Conservation (phyloP, 192 early-diverging fungal species). For the Funneliformis mosseae region DNA sequence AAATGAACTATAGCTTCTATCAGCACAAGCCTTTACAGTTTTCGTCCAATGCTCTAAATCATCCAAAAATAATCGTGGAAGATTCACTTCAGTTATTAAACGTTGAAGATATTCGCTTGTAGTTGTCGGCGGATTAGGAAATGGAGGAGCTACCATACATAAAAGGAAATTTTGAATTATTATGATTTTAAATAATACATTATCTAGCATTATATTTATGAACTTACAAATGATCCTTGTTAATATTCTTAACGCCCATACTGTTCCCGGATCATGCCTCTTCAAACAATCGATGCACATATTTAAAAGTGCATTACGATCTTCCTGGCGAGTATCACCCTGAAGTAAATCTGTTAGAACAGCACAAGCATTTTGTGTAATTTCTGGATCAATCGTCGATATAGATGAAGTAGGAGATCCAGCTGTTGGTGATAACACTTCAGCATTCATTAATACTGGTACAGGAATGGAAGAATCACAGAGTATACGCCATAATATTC, state of each 20-base stretch:
- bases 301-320: conserved; percentile 36
- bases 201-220: neutral
- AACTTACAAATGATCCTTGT: conserved; percentile 42
- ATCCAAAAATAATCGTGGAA: conserved; percentile 33
- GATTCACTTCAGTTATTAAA: conserved; percentile 8
- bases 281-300: conserved; percentile 44
- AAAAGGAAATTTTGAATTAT: neutral
- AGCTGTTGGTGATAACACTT: conserved; percentile 17
- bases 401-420: conserved; percentile 23
- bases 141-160: conserved; percentile 12
- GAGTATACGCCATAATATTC: conserved; percentile 47
- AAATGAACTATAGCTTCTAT: neutral
- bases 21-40: conserved; percentile 22
- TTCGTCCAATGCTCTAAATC: conserved; percentile 35
- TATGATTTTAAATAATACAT: neutral
- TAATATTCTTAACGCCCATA: conserved; percentile 48
- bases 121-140: neutral
- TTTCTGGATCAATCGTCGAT: conserved; percentile 39
- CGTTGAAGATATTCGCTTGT: conserved; percentile 14
- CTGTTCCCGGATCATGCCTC: conserved; percentile 45
- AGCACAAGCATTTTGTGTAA: conserved; percentile 36
- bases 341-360: conserved; percentile 41
- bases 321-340: conserved; percentile 39
- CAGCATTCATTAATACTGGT: conserved; percentile 26
- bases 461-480: conserved; percentile 39